Conservation (phyloP, 768 basidiomycete species). For the Mycena galopus region DNA sequence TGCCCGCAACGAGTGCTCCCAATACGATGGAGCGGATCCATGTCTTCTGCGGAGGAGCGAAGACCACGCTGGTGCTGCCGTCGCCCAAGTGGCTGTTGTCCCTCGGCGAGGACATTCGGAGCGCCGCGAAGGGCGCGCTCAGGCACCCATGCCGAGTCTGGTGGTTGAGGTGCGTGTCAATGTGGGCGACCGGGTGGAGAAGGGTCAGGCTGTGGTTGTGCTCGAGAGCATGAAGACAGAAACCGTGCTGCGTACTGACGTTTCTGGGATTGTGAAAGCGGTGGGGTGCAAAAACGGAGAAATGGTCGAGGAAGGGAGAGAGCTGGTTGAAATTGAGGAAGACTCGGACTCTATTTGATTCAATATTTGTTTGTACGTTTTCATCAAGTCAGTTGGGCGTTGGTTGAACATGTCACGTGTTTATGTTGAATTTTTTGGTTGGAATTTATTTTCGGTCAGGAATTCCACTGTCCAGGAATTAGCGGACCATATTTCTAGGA, state of each 20-base stretch:
- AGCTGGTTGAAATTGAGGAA: constrained; percentile 78
- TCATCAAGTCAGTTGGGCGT: too few species aligned
- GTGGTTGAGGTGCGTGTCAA: constrained; percentile 90
- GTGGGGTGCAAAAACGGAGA: constrained; percentile 88
- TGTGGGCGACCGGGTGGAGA: constrained; percentile 82
- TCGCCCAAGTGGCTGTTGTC: constrained; percentile 79
- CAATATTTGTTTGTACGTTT: background rate
- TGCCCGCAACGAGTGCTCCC: constrained; percentile 67
- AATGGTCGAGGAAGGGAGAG: constrained; percentile 91
- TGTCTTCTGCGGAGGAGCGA: constrained; percentile 73
- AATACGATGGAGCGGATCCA: constrained; percentile 82
- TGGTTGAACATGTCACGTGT: too few species aligned
- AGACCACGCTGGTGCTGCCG: constrained; percentile 76
- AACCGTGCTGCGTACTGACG: constrained; percentile 83
- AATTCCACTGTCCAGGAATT: too few species aligned
- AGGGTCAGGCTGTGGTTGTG: constrained; percentile 84
- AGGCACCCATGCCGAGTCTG: constrained; percentile 94
- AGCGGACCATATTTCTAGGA: too few species aligned
- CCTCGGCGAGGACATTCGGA: constrained; percentile 70
- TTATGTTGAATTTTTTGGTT: background rate
- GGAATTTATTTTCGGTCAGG: too few species aligned
- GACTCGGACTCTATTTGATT: constrained; percentile 32
- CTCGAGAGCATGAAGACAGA: constrained; percentile 99
- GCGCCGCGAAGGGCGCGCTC: constrained; percentile 71
- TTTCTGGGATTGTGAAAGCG: constrained; percentile 75